These are phyloP conservation scores for Schizopora paradoxa DNA, from an alignment of 1,284 basidiomycete species.

Conservation along the genomic window DNA sequence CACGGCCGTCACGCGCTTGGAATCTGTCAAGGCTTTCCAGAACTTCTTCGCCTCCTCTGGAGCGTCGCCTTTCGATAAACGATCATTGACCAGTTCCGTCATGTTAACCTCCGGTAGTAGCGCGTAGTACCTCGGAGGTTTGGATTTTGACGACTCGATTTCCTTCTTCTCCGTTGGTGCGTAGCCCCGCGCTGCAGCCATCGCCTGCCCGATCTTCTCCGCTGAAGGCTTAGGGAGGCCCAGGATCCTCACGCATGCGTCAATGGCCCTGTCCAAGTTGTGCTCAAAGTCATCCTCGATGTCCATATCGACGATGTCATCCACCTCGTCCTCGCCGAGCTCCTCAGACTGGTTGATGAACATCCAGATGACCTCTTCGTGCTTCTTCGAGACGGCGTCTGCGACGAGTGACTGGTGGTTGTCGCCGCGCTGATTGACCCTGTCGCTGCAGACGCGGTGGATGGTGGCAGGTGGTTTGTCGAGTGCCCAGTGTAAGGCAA, in stretches of 20 bases:
- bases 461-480: conserved; percentile 49
- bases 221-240: conserved; percentile 48
- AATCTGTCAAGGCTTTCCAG: conserved; percentile 44
- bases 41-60: conserved; percentile 35
- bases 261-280: conserved; percentile 54
- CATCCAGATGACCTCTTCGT: conserved; percentile 79
- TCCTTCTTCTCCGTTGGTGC: conserved; percentile 26
- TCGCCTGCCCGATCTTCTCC: conserved; percentile 55
- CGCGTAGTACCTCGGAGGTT: conserved; percentile 64
- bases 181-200: conserved; percentile 53
- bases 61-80: conserved; percentile 28
- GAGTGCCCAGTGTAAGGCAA: conserved; percentile 77
- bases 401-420: conserved; percentile 81
- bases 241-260: conserved; percentile 48
- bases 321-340: conserved; percentile 60
- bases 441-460: conserved; percentile 73
- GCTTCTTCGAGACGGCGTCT: conserved; percentile 43
- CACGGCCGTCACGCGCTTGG: conserved; percentile 46
- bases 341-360: conserved; percentile 70
- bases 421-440: conserved; percentile 68
- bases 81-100: conserved; percentile 37
- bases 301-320: conserved; percentile 62
- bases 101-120: conserved; percentile 73
- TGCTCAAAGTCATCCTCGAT: conserved; percentile 50
- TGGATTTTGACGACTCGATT: conserved; percentile 32